Conservation (phyloP, 257 asterid genomes). For the Leonotis leonurus region DNA sequence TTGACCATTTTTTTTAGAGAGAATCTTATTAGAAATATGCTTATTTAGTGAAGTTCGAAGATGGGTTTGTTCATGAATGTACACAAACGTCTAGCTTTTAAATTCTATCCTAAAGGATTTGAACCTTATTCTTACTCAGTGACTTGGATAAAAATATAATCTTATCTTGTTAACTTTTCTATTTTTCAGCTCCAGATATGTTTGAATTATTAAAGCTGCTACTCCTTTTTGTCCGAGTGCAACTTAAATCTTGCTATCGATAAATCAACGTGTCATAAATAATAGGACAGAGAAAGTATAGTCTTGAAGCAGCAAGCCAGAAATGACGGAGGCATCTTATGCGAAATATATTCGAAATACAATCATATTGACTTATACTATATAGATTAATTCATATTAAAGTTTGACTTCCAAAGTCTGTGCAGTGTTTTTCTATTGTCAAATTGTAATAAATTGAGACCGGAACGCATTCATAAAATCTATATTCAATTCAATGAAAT, state of each 20-base stretch:
- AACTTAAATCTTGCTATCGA: not conserved
- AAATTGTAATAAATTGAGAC: not conserved
- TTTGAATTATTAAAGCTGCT: constrained; percentile 9
- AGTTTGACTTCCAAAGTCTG: not conserved
- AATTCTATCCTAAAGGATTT: not conserved
- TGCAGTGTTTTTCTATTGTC: not conserved
- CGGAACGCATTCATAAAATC: not conserved
- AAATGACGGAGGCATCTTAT: not conserved
- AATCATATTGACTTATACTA: no score
- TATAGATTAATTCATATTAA: no score
- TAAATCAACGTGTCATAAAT: not conserved
- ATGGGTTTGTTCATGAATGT: not conserved
- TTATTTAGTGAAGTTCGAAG: not conserved
- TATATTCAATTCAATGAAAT: not conserved
- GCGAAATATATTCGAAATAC: no score
- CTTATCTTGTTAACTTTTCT: constrained; percentile 7
- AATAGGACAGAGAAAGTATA: not conserved
- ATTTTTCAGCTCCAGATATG: not conserved
- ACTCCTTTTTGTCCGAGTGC: constrained; percentile 9
- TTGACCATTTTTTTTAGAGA: not conserved
- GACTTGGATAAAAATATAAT: not conserved
- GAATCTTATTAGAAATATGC: not conserved
- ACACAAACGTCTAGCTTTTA: not conserved
- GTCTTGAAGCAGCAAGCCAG: not conserved
- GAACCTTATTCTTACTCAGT: constrained; percentile 12